Percentiles rank a stretch among this genome's conserved stretches.
These are phyloP conservation scores for Myxozyma lipomycoides DNA, from an alignment of 805 yeast species.

Conservation along the genomic window DNA sequence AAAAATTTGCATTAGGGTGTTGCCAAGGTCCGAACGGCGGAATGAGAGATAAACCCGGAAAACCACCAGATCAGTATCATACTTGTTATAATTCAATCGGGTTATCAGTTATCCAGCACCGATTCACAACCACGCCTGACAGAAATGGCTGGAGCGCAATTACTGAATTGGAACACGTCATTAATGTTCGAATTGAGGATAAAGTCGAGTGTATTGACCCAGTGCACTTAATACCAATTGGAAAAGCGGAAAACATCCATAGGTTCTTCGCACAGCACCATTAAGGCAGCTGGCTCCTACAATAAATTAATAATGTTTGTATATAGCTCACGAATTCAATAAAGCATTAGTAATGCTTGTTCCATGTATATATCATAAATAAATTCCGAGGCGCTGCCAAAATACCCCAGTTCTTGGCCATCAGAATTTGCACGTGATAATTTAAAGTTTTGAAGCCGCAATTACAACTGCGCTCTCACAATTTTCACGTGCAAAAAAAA, in stretches of 20 bases:
- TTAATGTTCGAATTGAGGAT: constrained; percentile 30
- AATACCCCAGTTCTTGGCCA: no score
- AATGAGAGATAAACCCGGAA: constrained; percentile 82
- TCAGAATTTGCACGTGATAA: no score
- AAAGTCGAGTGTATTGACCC: constrained; percentile 47
- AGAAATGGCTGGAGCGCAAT: constrained; percentile 30
- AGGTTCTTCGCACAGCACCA: constrained; percentile 24
- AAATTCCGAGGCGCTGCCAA: no score
- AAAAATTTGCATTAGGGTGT: constrained; percentile 61
- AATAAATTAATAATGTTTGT: no score
- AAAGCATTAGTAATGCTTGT: no score
- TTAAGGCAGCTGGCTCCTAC: no score
- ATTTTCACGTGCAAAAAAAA: no score
- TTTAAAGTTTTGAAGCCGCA: no score
- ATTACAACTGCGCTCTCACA: no score
- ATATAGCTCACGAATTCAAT: no score
- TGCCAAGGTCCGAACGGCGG: constrained; percentile 74
- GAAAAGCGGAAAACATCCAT: constrained; percentile 39
- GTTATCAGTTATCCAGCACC: constrained; percentile 54
- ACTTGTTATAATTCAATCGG: constrained; percentile 83
- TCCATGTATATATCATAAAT: no score
- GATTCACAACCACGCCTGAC: constrained; percentile 33
- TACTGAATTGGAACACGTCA: no score
- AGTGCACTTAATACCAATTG: constrained; percentile 54
- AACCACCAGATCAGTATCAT: constrained; percentile 78